Conservation (phyloP, 176 grass and related monocot genomes). For the Juncus effusus region DNA sequence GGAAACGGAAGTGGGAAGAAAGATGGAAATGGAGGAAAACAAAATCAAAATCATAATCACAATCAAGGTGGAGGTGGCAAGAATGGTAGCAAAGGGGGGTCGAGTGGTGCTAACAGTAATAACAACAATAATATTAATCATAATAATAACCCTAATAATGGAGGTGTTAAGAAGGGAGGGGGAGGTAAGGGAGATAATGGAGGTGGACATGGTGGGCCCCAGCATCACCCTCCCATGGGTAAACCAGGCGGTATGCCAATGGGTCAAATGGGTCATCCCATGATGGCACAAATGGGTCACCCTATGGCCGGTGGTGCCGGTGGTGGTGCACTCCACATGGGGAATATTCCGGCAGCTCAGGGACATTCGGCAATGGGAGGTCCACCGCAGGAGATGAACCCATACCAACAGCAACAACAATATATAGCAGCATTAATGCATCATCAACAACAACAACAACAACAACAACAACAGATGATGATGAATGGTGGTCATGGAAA, state of each 20-base stretch:
- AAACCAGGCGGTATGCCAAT: conserved; percentile 26
- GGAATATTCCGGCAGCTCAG: conserved; percentile 28
- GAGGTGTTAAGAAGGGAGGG: conserved; percentile 39
- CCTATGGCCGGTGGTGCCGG: conserved; percentile 41
- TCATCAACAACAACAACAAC: conserved; percentile 40
- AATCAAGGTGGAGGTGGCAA: conserved; percentile 33
- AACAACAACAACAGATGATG: conserved; percentile 32
- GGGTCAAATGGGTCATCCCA: conserved; percentile 38
- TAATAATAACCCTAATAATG: conserved; percentile 36
- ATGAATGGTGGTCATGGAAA: conserved; percentile 45
- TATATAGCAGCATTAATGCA: conserved; percentile 43
- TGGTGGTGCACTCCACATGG: conserved; percentile 30
- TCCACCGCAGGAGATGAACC: conserved; percentile 41
- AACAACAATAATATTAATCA: conserved; percentile 42
- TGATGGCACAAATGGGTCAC: conserved; percentile 48
- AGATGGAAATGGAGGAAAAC: conserved; percentile 36
- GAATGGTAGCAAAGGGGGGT: conserved; percentile 33
- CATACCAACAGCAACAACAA: conserved; percentile 29
- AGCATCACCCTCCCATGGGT: conserved; percentile 20
- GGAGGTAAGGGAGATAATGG: conserved; percentile 29
- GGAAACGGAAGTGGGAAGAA: conserved; percentile 48
- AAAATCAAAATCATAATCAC: conserved; percentile 30
- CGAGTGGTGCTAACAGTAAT: conserved; percentile 37
- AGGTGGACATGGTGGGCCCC: conserved; percentile 37
- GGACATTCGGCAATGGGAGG: conserved; percentile 36